These are phyloP conservation scores for Kwoniella sp. DNA, from an alignment of 768 basidiomycete genomes.

Conservation along the genomic window DNA sequence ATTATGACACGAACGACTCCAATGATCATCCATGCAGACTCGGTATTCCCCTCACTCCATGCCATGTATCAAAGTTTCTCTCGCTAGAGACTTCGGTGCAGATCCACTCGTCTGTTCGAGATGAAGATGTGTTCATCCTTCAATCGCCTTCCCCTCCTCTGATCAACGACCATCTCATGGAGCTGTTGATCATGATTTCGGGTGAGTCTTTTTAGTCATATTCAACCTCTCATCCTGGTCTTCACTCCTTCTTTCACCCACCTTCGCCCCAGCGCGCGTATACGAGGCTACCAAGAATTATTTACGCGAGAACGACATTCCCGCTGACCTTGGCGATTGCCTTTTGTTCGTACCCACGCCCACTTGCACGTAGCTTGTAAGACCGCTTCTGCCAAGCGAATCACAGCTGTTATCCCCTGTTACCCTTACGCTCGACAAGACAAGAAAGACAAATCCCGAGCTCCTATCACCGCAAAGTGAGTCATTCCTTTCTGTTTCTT, in stretches of 20 bases:
- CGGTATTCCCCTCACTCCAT: conserved; percentile 82
- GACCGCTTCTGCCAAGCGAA: conserved; percentile 96
- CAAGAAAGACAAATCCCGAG: conserved; percentile 98
- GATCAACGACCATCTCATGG: conserved; percentile 93
- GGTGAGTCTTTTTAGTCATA: conserved; percentile 56
- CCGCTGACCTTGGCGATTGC: conserved; percentile 2
- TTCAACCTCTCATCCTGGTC: too few species aligned
- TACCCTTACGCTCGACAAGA: conserved; percentile 98
- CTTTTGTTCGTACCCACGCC: too few species aligned
- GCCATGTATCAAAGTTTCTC: conserved; percentile 81
- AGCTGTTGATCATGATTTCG: conserved; percentile 98
- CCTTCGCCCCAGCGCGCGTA: too few species aligned
- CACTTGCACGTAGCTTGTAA: conserved; percentile 69
- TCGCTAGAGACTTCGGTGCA: conserved; percentile 90
- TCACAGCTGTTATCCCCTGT: conserved; percentile 96
- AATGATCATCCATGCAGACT: conserved; percentile 66
- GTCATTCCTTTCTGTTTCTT: conserved; percentile 6
- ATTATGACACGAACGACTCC: too few species aligned
- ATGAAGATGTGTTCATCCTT: conserved; percentile 98
- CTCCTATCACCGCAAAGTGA: conserved; percentile 90
- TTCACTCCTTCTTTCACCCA: too few species aligned
- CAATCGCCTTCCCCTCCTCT: conserved; percentile 60
- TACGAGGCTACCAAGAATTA: neutral
- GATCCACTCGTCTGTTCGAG: conserved; percentile 91
- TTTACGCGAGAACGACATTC: neutral